Evolutionary conservation across 257 asterid genomes (phyloP).

Genomic region (Solanum boliviense): DNA sequence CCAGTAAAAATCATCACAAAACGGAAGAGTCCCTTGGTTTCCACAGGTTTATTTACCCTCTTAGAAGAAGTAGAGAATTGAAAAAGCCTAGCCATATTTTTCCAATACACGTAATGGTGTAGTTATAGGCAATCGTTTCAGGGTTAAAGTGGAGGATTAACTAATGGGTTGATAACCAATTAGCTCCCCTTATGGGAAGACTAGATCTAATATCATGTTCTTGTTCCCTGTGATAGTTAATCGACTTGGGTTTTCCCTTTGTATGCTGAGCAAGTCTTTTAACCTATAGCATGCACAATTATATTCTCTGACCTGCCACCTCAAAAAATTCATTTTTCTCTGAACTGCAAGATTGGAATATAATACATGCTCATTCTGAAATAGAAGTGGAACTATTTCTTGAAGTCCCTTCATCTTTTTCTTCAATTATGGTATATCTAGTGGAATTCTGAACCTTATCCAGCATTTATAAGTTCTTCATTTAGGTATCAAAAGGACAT

Average conservation of each 20-base stretch:
- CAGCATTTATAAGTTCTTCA: neutral
- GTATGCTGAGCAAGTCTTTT: neutral
- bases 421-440: neutral
- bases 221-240: neutral
- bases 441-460: neutral
- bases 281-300: neutral
- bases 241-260: neutral
- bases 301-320: neutral
- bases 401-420: neutral
- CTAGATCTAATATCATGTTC: neutral
- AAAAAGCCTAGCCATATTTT: neutral
- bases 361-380: neutral
- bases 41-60: neutral
- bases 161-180: neutral
- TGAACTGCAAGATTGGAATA: neutral
- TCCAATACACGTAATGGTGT: neutral
- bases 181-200: neutral
- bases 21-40: neutral
- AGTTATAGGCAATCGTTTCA: neutral
- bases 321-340: neutral
- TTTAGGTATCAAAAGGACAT: neutral
- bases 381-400: neutral
- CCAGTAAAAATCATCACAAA: neutral
- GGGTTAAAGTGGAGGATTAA: neutral
- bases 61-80: neutral